These are phyloP conservation scores for Plasmodium gallinaceum DNA, from an alignment of 169 alveolate species.

Conservation along the genomic window DNA sequence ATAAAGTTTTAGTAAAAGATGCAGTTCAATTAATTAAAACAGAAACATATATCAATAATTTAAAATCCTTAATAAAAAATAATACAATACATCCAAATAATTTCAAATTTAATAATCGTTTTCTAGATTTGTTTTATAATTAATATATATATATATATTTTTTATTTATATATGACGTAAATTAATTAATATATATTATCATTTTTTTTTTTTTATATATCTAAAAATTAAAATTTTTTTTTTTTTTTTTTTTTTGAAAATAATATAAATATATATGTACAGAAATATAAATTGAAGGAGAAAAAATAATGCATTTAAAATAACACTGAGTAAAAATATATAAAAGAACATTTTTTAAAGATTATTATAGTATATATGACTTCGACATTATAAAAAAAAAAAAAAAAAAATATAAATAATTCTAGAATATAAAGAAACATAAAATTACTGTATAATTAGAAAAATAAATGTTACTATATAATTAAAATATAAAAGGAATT, in stretches of 20 bases:
- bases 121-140: slow-evolving; percentile 36
- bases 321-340: background rate
- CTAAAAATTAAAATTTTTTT: background rate
- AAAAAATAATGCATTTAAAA: background rate
- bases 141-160: background rate
- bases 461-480: background rate
- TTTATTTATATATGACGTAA: too few species aligned
- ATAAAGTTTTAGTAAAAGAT: slow-evolving; percentile 42
- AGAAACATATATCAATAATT: slow-evolving; percentile 37
- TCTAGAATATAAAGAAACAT: background rate
- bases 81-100: slow-evolving; percentile 29
- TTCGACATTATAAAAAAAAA: background rate
- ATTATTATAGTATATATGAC: too few species aligned
- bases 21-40: slow-evolving; percentile 64
- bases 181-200: too few species aligned
- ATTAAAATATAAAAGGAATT: background rate
- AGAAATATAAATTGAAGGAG: background rate
- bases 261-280: slow-evolving; percentile 6
- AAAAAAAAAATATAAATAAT: background rate
- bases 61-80: slow-evolving; percentile 54
- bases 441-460: background rate
- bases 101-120: slow-evolving; percentile 35
- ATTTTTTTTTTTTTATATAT: background rate
- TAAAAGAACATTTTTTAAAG: too few species aligned
- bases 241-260: too few species aligned